phyloP scores from a whole-genome alignment of 768 basidiomycete species.

The Trichaptum fuscoviolaceum region DNA sequence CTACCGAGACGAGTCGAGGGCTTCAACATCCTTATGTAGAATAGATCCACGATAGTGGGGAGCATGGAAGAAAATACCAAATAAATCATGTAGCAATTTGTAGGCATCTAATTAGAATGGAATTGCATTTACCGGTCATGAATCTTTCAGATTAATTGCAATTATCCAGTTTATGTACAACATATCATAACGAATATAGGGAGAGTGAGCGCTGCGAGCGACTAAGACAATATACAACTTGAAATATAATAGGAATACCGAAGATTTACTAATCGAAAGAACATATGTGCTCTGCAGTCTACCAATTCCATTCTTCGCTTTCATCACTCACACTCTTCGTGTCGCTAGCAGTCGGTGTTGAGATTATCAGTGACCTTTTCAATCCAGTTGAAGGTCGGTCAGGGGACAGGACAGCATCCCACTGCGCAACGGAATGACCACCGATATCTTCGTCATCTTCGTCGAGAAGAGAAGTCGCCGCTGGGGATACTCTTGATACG shows the following conservation, averaged over 20 bases:
- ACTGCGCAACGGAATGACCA: not conserved
- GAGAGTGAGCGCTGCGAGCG: no score
- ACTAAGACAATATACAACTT: not conserved
- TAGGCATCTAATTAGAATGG: not conserved
- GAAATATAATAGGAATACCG: not conserved
- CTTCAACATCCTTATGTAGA: slow-evolving; percentile 2
- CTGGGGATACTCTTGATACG: not conserved
- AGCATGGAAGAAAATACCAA: not conserved
- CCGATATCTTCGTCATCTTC: slow-evolving; percentile 5
- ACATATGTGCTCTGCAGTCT: not conserved
- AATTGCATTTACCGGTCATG: not conserved
- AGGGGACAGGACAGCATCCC: not conserved
- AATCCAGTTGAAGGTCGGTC: not conserved
- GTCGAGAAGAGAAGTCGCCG: slow-evolving; percentile 13
- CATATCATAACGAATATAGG: no score
- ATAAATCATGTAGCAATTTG: not conserved
- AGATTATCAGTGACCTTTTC: not conserved
- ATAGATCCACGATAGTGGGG: not conserved
- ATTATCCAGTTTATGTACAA: not conserved
- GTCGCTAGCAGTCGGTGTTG: not conserved
- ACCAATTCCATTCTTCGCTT: not conserved
- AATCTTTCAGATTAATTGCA: not conserved
- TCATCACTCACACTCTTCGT: not conserved
- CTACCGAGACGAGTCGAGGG: not conserved
- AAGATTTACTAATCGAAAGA: not conserved